phyloP scores from a whole-genome alignment of 306 rosid genomes.

The Lagenaria siceraria region DNA sequence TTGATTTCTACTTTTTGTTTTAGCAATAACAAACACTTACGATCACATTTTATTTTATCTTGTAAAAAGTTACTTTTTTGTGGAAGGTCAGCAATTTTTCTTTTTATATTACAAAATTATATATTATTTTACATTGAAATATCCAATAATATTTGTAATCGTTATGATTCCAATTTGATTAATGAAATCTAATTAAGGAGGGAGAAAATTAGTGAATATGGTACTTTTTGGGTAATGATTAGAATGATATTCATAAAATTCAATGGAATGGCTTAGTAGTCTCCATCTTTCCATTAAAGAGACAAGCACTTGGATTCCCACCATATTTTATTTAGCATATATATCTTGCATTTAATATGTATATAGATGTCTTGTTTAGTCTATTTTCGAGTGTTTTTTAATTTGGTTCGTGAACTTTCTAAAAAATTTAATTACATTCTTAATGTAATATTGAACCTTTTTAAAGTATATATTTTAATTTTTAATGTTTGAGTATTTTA shows the following conservation, averaged over 20 bases:
- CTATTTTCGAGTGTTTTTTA: too few species aligned
- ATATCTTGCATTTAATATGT: neutral
- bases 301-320: neutral
- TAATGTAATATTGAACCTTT: too few species aligned
- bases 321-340: neutral
- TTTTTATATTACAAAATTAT: neutral
- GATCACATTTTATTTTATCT: neutral
- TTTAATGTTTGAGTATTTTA: too few species aligned
- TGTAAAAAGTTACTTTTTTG: neutral
- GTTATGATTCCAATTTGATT: neutral
- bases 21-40: neutral
- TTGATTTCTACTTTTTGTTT: neutral
- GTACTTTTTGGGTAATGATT: neutral
- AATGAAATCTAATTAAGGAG: neutral
- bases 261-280: neutral
- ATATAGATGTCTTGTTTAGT: neutral
- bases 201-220: neutral
- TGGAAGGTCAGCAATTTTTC: neutral
- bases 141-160: neutral
- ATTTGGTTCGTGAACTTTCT: too few species aligned
- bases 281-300: neutral
- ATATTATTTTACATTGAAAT: neutral
- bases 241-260: neutral
- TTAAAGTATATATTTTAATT: too few species aligned
- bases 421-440: too few species aligned